Conservation (phyloP, 2,329 filamentous ascomycete species). For the Graphiopsis chlorocephala region DNA sequence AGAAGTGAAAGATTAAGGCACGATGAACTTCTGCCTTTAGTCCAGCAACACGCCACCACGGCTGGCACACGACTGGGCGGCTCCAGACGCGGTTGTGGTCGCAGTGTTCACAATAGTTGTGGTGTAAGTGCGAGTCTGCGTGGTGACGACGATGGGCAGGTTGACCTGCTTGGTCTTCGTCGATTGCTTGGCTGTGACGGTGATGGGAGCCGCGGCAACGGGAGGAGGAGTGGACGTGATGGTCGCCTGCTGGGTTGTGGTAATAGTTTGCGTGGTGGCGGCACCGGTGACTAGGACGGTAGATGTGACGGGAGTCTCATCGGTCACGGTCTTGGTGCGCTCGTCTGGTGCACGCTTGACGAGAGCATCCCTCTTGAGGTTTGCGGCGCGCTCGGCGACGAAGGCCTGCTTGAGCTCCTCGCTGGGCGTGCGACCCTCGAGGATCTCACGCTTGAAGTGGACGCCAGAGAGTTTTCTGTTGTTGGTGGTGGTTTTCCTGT, state of each 20-base stretch:
- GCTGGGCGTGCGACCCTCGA: constrained; percentile 19
- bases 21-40: neutral
- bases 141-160: constrained; percentile 21
- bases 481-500: neutral
- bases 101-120: constrained; percentile 19
- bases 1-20: neutral
- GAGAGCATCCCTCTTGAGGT: constrained; percentile 18
- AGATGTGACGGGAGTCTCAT: constrained; percentile 26
- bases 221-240: constrained; percentile 25
- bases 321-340: constrained; percentile 35
- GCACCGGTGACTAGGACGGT: constrained; percentile 19
- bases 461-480: constrained; percentile 17
- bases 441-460: constrained; percentile 25
- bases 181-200: constrained; percentile 25
- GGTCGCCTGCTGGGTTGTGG: constrained; percentile 23
- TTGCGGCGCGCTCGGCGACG: constrained; percentile 24
- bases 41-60: constrained; percentile 11
- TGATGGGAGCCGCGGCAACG: constrained; percentile 11
- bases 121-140: constrained; percentile 24
- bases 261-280: constrained; percentile 24
- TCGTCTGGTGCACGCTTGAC: constrained; percentile 37
- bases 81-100: constrained; percentile 17
- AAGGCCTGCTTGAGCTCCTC: constrained; percentile 22
- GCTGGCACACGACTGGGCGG: constrained; percentile 5
- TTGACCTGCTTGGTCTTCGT: constrained; percentile 27